These are phyloP conservation scores for Salinomyces thailandicus DNA, from an alignment of 2,329 filamentous ascomycete species.

Conservation along the genomic window DNA sequence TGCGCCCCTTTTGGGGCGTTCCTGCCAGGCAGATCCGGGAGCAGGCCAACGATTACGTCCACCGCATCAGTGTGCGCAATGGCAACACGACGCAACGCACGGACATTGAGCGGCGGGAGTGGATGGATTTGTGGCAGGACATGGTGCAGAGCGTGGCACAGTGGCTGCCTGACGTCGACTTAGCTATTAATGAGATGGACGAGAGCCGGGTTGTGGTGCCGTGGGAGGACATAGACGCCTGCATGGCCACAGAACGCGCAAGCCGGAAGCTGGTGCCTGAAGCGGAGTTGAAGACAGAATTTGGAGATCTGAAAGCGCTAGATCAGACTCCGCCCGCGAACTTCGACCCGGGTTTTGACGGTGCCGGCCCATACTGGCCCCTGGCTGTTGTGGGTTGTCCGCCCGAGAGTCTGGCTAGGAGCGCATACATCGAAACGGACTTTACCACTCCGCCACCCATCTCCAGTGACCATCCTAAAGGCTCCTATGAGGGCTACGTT, in stretches of 20 bases:
- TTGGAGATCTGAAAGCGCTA: slow-evolving; percentile 18
- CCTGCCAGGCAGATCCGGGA: slow-evolving; percentile 32
- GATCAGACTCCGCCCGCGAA: slow-evolving; percentile 16
- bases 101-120: slow-evolving; percentile 21
- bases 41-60: slow-evolving; percentile 29
- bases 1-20: slow-evolving; percentile 41
- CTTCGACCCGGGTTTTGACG: slow-evolving; percentile 25
- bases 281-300: slow-evolving; percentile 23
- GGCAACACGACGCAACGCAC: slow-evolving; percentile 27
- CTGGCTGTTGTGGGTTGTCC: slow-evolving; percentile 33
- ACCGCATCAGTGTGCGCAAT: slow-evolving; percentile 33
- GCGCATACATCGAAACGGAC: slow-evolving; percentile 26
- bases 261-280: slow-evolving; percentile 21
- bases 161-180: slow-evolving; percentile 36
- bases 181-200: slow-evolving; percentile 41
- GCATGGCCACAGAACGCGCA: slow-evolving; percentile 25
- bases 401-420: slow-evolving; percentile 28
- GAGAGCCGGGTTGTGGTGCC: slow-evolving; percentile 38
- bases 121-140: slow-evolving; percentile 34
- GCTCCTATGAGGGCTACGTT: slow-evolving; percentile 37
- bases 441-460: slow-evolving; percentile 29
- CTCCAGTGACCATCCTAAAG: slow-evolving; percentile 17
- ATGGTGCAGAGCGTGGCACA: slow-evolving; percentile 30
- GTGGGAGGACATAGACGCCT: slow-evolving; percentile 35
- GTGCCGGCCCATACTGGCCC: slow-evolving; percentile 32